phyloP scores from a whole-genome alignment of 163 green algal genomes.

The Chlorella variabilis region DNA sequence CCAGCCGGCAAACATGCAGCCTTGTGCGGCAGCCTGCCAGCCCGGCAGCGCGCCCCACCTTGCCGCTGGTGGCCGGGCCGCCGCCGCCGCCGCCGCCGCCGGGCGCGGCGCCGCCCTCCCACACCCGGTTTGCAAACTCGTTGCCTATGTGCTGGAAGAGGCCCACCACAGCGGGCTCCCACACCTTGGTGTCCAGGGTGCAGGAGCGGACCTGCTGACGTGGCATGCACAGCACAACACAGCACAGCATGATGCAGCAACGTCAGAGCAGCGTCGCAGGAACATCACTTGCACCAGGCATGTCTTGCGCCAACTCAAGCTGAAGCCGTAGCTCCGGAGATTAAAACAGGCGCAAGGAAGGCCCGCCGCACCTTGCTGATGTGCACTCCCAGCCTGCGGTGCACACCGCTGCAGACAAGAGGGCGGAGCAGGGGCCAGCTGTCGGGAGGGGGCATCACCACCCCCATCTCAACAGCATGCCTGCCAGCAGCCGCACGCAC shows the following conservation, averaged over 20 bases:
- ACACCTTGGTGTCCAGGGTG: conserved; percentile 82
- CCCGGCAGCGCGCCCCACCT: no score
- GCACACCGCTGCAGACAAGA: conserved; percentile 82
- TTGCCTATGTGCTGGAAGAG: conserved; percentile 85
- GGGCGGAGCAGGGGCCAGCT: no score
- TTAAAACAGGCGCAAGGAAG: not conserved
- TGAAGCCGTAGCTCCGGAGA: no score
- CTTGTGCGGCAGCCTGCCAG: no score
- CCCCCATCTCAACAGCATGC: no score
- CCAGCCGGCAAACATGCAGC: no score
- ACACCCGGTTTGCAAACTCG: conserved; percentile 64
- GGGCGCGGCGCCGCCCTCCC: conserved; percentile 50
- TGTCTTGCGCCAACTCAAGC: no score
- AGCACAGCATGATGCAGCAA: not conserved
- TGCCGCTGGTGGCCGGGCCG: not conserved
- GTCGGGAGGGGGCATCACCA: no score
- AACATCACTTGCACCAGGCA: no score
- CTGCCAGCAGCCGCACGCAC: not conserved
- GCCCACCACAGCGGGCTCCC: conserved; percentile 66
- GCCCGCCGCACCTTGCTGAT: conserved; percentile 65
- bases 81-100: not conserved
- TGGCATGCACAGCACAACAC: not conserved
- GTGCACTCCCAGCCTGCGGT: conserved; percentile 70
- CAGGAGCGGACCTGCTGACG: conserved; percentile 57
- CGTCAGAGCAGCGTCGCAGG: no score